Percentiles rank a stretch among this genome's conserved stretches.
Conservation (phyloP, 2,329 filamentous ascomycete species). For the Truncatella angustata region DNA sequence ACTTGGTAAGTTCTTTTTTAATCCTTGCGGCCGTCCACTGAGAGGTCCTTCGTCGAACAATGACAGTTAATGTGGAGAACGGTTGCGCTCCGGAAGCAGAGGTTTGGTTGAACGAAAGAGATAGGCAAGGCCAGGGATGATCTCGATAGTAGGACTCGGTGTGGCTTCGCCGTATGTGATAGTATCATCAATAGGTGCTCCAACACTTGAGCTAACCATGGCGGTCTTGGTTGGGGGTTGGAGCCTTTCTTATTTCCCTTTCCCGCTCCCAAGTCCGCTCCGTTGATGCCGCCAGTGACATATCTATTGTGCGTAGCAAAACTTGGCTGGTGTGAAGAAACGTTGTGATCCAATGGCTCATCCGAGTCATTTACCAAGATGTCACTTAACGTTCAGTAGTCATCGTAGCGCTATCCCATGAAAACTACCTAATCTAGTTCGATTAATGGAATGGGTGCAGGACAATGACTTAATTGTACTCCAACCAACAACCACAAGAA, state of each 20-base stretch:
- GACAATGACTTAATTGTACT: no score
- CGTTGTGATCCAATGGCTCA: no score
- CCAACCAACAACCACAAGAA: no score
- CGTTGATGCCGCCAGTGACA: neutral
- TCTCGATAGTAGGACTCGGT: neutral
- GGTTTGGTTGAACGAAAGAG: neutral
- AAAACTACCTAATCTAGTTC: no score
- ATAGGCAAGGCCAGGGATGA: neutral
- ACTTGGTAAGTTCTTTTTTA: no score
- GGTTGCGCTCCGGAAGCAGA: conserved; percentile 14
- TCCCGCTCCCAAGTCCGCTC: neutral
- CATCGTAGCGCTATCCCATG: no score
- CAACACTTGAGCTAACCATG: neutral
- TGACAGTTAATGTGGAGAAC: conserved; percentile 23
- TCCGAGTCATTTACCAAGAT: no score
- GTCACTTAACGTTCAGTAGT: no score
- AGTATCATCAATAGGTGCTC: neutral
- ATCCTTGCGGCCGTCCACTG: conserved; percentile 14
- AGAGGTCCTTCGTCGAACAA: conserved; percentile 19
- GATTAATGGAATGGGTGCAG: no score
- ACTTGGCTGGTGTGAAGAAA: neutral
- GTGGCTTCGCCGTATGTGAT: neutral
- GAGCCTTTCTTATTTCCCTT: conserved; percentile 1
- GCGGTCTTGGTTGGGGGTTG: neutral
- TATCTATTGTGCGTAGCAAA: neutral